Evolutionary conservation across 1,139 yeast genomes (phyloP).

Genomic region (Debaryomyces robertsiae): DNA sequence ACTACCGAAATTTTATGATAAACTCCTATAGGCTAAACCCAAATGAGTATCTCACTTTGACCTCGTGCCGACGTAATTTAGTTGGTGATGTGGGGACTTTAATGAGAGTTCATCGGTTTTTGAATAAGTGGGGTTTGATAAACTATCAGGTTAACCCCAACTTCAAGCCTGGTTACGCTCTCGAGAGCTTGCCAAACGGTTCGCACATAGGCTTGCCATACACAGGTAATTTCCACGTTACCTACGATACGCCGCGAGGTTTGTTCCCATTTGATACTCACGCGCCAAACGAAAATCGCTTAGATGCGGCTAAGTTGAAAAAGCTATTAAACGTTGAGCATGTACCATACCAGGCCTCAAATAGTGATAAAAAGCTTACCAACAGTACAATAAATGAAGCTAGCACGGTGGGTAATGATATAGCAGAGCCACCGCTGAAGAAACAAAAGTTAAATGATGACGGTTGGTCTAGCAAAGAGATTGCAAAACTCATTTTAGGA

Average conservation of each 20-base stretch:
- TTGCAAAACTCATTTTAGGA: conserved; percentile 61
- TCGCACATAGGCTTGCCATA: conserved; percentile 55
- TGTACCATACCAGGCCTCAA: neutral
- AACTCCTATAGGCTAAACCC: conserved; percentile 93
- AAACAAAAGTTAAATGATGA: conserved; percentile 48
- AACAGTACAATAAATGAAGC: conserved; percentile 1
- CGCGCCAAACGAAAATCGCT: conserved; percentile 55
- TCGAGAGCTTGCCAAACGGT: conserved; percentile 59
- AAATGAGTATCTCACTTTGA: conserved; percentile 85
- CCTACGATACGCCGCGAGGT: conserved; percentile 91
- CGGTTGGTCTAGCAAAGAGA: conserved; percentile 68
- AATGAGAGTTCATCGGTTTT: conserved; percentile 84
- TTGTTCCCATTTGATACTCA: conserved; percentile 89
- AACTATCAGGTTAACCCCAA: conserved; percentile 87
- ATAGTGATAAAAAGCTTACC: neutral
- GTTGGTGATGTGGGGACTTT: conserved; percentile 97
- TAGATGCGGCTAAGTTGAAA: conserved; percentile 60
- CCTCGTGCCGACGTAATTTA: conserved; percentile 91
- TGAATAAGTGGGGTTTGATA: conserved; percentile 94
- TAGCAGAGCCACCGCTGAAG: conserved; percentile 20
- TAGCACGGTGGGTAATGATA: neutral
- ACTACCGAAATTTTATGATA: conserved; percentile 91
- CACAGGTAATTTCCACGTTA: conserved; percentile 68
- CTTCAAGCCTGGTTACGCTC: conserved; percentile 60
- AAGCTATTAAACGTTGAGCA: conserved; percentile 36